phyloP scores from a whole-genome alignment of 1,139 yeast species.

The Saccharomyces hybrid region DNA sequence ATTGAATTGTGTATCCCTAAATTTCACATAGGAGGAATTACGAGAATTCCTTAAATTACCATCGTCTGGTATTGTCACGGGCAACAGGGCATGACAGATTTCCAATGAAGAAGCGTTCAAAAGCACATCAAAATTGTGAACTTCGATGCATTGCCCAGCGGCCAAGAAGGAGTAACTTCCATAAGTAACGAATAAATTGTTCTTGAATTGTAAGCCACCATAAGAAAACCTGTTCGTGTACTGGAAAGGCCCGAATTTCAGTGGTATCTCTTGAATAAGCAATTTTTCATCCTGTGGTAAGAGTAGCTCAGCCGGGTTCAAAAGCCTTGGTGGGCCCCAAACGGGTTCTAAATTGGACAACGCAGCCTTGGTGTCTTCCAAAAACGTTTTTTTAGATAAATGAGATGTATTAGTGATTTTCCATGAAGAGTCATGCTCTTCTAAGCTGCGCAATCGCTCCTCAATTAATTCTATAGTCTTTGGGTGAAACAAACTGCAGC shows the following conservation, averaged over 20 bases:
- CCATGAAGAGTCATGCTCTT: constrained; percentile 1
- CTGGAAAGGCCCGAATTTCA: constrained; percentile 1
- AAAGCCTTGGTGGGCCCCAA: constrained; percentile 14
- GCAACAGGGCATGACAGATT: constrained; percentile 1
- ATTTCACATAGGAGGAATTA: not conserved
- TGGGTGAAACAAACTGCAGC: not conserved
- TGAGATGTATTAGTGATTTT: not conserved
- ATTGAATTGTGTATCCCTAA: constrained; percentile 1
- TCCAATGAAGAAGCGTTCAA: constrained; percentile 3
- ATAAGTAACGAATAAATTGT: constrained; percentile 11
- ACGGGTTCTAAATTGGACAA: constrained; percentile 19
- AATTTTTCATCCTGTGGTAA: constrained; percentile 17
- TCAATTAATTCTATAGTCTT: not conserved
- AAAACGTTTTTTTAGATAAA: constrained; percentile 4
- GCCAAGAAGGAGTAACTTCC: constrained; percentile 10
- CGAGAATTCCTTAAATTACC: not conserved
- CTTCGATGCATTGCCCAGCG: constrained; percentile 6
- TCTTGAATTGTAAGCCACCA: constrained; percentile 8
- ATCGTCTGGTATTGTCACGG: not conserved
- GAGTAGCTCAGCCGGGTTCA: constrained; percentile 19
- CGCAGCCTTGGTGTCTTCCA: constrained; percentile 2
- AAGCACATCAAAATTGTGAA: constrained; percentile 3
- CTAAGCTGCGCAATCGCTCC: not conserved
- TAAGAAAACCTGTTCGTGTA: constrained; percentile 3
- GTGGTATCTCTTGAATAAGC: constrained; percentile 10